phyloP scores from a whole-genome alignment of 1,284 basidiomycete species.

The Amylostereum chailletii region DNA sequence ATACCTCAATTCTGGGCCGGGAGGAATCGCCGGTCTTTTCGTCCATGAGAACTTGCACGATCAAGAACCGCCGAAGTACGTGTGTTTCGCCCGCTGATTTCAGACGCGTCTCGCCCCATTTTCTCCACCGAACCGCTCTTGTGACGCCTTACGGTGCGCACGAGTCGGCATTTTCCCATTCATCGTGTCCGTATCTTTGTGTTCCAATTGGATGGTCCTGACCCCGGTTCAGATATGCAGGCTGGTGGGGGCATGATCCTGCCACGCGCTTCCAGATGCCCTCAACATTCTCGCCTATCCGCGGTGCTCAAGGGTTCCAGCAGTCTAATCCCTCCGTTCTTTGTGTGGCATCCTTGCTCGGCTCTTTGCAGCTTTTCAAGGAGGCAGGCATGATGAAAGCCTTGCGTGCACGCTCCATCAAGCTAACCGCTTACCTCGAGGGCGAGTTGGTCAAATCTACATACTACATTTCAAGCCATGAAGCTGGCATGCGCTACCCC shows the following conservation, averaged over 20 bases:
- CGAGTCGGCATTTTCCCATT: no score
- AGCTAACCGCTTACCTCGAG: conserved; percentile 69
- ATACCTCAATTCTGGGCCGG: conserved; percentile 94
- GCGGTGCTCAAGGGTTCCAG: conserved; percentile 91
- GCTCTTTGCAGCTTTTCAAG: conserved; percentile 76
- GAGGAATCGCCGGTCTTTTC: conserved; percentile 90
- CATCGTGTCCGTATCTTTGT: conserved; percentile 4
- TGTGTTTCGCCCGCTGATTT: conserved; percentile 11
- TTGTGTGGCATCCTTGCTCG: conserved; percentile 70
- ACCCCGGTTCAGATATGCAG: conserved; percentile 58
- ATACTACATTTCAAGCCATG: conserved; percentile 46
- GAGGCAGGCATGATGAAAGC: conserved; percentile 65
- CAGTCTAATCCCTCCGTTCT: conserved; percentile 90
- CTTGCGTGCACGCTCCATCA: conserved; percentile 61
- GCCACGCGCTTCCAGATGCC: conserved; percentile 90
- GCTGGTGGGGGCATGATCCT: conserved; percentile 97
- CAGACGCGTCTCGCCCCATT: conserved; percentile 4
- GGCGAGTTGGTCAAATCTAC: conserved; percentile 49
- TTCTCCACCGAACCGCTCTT: conserved; percentile 2
- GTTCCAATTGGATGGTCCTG: conserved; percentile 11
- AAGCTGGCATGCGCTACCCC: conserved; percentile 27
- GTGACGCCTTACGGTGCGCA: no score
- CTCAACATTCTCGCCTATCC: conserved; percentile 71
- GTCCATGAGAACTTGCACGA: conserved; percentile 79
- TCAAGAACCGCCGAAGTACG: conserved; percentile 49